Evolutionary conservation across 2,329 filamentous ascomycete species (phyloP), one percentile per base, ranked within the genome.

Genomic region (Huntiella bhutanensis): DNA sequence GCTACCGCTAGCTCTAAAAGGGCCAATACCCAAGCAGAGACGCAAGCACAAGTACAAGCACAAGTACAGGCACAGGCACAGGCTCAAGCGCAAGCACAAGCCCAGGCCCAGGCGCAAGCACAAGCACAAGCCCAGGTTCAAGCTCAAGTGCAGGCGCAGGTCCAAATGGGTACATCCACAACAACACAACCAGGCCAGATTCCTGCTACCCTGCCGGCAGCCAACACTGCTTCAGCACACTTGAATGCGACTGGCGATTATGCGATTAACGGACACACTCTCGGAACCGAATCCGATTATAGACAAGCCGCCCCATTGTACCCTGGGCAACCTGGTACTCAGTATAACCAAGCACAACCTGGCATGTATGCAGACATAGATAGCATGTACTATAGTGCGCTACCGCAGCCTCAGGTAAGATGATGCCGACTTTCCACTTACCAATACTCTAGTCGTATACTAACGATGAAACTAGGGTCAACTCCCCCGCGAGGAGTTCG

Each of bases 1-100:
- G 86, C 88, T 33, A 73, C 82, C 7, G 77, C 81, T 16, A 85
- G 87, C 59, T 75, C 86, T 36, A 95, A 94, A 66, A 72, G 87
- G 53, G 70, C 77, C 38, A 66, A 69, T 38, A 67, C 71, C 5
- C 69, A 75, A 51, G 60, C 69, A 33, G 45, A 45, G 12, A 60
- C 57, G 19, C 44, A 49, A 11, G 38, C 37, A n/a, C 17, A 41
- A 35, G 13, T 38, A 11, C n/a, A n/a, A n/a, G n/a, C n/a, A n/a
- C 36, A 41, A 35, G 13, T 38, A 11, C 45, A 46, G 15, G 28
- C 45, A 11, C 42, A 44, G 8, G 45, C 37, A 3, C 45, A 47
- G 7, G 45, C 46, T 8, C 46, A 48, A 7, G 46, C 46, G n/a
- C 46, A 48, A 34, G 47, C 37, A 8, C 35, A 39, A 17, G 44